These are phyloP conservation scores for Heterobasidion irregulare DNA, from an alignment of 1,284 basidiomycete genomes.

Conservation along the genomic window DNA sequence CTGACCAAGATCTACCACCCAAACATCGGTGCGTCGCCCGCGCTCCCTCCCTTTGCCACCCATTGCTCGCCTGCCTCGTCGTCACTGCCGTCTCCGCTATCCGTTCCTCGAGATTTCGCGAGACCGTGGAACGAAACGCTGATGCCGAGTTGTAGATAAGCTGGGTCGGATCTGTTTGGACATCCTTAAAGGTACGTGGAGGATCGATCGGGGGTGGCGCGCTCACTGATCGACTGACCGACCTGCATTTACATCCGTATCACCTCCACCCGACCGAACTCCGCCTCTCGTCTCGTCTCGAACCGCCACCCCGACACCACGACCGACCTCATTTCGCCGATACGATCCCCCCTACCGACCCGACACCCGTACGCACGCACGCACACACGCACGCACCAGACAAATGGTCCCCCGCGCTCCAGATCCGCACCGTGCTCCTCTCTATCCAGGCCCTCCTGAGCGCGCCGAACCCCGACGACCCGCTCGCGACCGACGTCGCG, in stretches of 20 bases:
- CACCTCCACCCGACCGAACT: not conserved
- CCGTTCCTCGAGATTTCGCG: not conserved
- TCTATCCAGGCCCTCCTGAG: constrained; percentile 95
- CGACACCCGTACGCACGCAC: constrained; percentile 3
- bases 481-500: constrained; percentile 95
- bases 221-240: not conserved
- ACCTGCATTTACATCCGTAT: not conserved
- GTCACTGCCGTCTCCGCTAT: not conserved
- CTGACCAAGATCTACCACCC: constrained; percentile 99
- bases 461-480: constrained; percentile 97
- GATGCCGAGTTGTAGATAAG: constrained; percentile 64
- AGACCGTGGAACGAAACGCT: not conserved
- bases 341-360: not conserved
- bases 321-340: too few relatives aligned
- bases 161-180: constrained; percentile 97
- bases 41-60: not conserved
- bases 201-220: too few relatives aligned
- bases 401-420: constrained; percentile 98
- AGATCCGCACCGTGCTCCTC: constrained; percentile 95
- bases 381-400: constrained; percentile 44
- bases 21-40: constrained; percentile 77
- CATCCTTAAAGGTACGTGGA: constrained; percentile 77
- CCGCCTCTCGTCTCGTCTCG: too few relatives aligned
- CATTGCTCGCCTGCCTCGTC: not conserved
- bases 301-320: too few relatives aligned